Percentiles rank a stretch among this genome's conserved stretches.
Conservation (phyloP, 2,329 filamentous ascomycete species). For the Amesomyces nigricolor region DNA sequence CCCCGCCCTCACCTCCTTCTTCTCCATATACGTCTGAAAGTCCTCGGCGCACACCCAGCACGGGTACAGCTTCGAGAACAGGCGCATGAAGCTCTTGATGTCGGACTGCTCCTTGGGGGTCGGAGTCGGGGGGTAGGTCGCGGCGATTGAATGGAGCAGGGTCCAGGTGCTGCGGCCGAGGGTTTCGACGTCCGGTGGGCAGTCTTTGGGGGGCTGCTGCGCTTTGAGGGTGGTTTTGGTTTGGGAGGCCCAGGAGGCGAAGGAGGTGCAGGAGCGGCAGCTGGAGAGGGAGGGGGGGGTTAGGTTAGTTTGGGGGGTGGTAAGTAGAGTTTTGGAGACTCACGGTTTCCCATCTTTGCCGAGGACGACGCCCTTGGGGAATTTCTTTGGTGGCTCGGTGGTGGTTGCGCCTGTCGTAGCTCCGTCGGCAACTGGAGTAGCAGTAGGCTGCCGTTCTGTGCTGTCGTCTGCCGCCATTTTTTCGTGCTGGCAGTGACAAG, state of each 20-base stretch:
- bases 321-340: constrained; percentile 31
- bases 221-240: constrained; percentile 40
- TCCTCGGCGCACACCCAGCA: constrained; percentile 95
- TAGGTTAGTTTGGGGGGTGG: not conserved
- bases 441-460: constrained; percentile 27
- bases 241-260: constrained; percentile 55
- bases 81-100: constrained; percentile 67
- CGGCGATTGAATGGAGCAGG: constrained; percentile 84
- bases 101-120: constrained; percentile 65
- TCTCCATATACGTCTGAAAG: constrained; percentile 74
- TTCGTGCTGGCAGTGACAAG: constrained; percentile 5
- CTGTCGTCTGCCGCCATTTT: constrained; percentile 36
- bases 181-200: constrained; percentile 82
- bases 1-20: constrained; percentile 57
- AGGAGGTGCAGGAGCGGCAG: constrained; percentile 67
- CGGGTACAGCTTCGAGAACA: constrained; percentile 84
- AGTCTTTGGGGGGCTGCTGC: constrained; percentile 47
- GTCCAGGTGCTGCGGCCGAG: constrained; percentile 91
- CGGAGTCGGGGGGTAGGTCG: constrained; percentile 71
- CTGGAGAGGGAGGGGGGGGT: constrained; percentile 36
- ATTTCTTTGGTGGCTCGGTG: constrained; percentile 42
- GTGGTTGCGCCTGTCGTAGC: constrained; percentile 22
- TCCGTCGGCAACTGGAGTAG: constrained; percentile 14
- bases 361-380: constrained; percentile 67
- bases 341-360: constrained; percentile 82